Evolutionary conservation across 106 monocot genomes (phyloP).

Genomic region (Dioscorea dumetorum): DNA sequence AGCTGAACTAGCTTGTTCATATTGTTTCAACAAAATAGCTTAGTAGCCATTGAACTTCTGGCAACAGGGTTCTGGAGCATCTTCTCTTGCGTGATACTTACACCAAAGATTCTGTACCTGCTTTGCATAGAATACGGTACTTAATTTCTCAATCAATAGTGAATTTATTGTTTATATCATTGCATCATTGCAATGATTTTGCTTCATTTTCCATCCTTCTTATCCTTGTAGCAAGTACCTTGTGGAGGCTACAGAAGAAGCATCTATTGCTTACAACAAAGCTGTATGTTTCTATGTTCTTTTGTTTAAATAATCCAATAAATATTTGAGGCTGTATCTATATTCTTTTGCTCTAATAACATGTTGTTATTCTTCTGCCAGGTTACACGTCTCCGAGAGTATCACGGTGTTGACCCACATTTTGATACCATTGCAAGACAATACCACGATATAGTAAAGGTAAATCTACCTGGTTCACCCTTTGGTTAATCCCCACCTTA

Average conservation of each 20-base stretch:
- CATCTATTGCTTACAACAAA: constrained; percentile 88
- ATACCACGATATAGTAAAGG: constrained; percentile 92
- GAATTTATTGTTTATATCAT: too few relatives aligned
- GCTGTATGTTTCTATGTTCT: constrained; percentile 50
- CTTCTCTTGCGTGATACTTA: constrained; percentile 91
- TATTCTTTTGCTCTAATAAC: background rate
- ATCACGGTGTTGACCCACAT: constrained; percentile 98
- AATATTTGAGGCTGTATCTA: background rate
- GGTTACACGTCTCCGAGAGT: constrained; percentile 94
- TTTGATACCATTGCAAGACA: constrained; percentile 94
- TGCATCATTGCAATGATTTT: too few relatives aligned
- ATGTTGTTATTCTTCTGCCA: constrained; percentile 7
- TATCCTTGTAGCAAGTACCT: constrained; percentile 76
- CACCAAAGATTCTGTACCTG: constrained; percentile 92
- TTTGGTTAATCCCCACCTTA: background rate
- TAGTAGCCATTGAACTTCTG: background rate
- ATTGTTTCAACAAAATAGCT: too few relatives aligned
- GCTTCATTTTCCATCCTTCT: background rate
- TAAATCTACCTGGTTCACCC: constrained; percentile 4
- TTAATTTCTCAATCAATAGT: background rate
- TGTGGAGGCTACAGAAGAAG: constrained; percentile 90
- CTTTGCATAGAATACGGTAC: constrained; percentile 85
- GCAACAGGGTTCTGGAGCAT: constrained; percentile 75
- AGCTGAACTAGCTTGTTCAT: too few relatives aligned
- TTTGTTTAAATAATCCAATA: background rate